Evolutionary conservation across 257 asterid genomes (phyloP).

Genomic region (Paulownia fortunei): DNA sequence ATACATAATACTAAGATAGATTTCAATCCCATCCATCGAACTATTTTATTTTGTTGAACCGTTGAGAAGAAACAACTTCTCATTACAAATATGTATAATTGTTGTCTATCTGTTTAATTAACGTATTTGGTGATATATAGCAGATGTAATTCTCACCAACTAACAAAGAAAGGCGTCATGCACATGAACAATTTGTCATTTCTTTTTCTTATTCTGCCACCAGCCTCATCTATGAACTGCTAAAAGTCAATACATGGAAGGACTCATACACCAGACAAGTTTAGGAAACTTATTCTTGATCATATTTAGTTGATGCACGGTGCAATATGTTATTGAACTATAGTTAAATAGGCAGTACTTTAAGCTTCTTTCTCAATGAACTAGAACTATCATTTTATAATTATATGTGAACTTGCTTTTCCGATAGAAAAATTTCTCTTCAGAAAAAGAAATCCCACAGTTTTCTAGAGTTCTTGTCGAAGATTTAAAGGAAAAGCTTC

Average conservation of each 20-base stretch:
- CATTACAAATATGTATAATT: neutral
- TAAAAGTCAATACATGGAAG: constrained; percentile 25
- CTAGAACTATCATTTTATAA: neutral
- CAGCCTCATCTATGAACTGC: neutral
- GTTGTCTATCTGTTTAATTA: neutral
- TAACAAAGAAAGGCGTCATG: neutral
- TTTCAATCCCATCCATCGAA: neutral
- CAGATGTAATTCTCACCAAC: neutral
- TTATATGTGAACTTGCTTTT: constrained; percentile 2
- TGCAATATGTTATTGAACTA: neutral
- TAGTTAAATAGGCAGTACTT: neutral
- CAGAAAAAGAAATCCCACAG: neutral
- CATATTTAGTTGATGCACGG: neutral
- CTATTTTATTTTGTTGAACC: constrained; percentile 1
- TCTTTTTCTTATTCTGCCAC: neutral
- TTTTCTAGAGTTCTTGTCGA: constrained; percentile 7
- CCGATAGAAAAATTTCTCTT: neutral
- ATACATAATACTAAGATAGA: neutral
- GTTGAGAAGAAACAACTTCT: constrained; percentile 7
- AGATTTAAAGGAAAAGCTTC: neutral
- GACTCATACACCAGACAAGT: neutral
- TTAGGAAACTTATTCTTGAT: neutral
- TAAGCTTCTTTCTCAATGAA: neutral
- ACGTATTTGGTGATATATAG: neutral
- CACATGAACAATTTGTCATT: constrained; percentile 1